Base-by-base conservation (phyloP, 1,139 yeast species). In the Yamadazyma conglobata region DNA sequence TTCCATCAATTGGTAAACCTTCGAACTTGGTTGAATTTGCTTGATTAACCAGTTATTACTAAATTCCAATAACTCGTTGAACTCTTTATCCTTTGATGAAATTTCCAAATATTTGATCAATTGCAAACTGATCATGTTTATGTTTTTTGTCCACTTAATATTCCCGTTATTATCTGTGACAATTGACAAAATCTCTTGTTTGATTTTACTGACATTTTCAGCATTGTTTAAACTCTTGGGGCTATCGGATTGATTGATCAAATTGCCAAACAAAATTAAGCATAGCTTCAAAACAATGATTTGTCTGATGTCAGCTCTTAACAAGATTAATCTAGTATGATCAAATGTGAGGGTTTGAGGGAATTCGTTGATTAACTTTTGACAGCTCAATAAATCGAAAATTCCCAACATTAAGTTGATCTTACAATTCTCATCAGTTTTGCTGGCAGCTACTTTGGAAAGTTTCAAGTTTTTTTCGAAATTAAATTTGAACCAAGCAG, bases 271-370 rank as follows among this genome's bases (percentile, higher is more conserved):
- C 28, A 87, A 60, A 16, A 82, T 78, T 25, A 79, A 60, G 46
- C 94, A 83, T 32, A 87, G 68, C 54, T 85, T 81, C 28, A 85
- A 69, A 51, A 95, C 87, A 24, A 86, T 88, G 34, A 85, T 64
- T 56, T 86, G 94, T 46, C 95, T 74, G 22, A 86, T 79, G 54
- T 86, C 95, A 1, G 95, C 93, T 43, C 95, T 69, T 37, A 87
- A 62, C 25, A 84, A 66, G 11, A 86, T 79, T 38, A 87, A 63
- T 38, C 96, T 68, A 4, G 93, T 78, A 49, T 83, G 89, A 58
- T 87, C 96, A 59, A 87, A 87, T n/a, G 89, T 81, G 46, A 87
- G 66, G 2, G 94, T 78, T 4, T 85, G 77, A 24, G 96, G 96
- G 53, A 85, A 87, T 50, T 84, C 93, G 24, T 78, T 70, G 19